A percentile compares a stretch with the other conserved stretches of the same genome.
phyloP scores from a whole-genome alignment of 116 monocot species.

The Trichopus zeylanicus region DNA sequence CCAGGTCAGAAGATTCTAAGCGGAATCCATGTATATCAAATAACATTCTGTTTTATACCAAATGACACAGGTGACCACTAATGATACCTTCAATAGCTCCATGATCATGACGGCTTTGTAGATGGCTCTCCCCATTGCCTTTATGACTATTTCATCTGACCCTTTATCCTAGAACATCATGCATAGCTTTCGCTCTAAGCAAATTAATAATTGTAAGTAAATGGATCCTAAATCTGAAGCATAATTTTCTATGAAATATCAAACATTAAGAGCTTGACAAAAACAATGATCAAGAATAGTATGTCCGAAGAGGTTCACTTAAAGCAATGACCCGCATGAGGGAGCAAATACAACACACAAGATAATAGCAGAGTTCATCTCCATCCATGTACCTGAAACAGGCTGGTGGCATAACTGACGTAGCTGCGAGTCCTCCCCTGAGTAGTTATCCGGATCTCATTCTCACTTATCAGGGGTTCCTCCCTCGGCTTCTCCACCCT shows the following conservation, averaged over 20 bases:
- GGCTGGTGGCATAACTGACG: slow-evolving; percentile 43
- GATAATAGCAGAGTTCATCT: no score
- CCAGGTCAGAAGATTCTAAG: not conserved
- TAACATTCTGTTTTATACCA: not conserved
- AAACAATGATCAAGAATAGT: no score
- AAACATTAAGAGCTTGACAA: no score
- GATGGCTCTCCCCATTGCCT: slow-evolving; percentile 97
- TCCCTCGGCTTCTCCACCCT: slow-evolving; percentile 53
- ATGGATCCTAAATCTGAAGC: no score
- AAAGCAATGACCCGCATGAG: no score
- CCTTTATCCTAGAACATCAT: slow-evolving; percentile 61
- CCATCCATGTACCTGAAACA: slow-evolving; percentile 41
- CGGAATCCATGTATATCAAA: not conserved
- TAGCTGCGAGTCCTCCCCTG: slow-evolving; percentile 52
- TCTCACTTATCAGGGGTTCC: slow-evolving; percentile 49
- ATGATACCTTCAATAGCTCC: slow-evolving; percentile 75
- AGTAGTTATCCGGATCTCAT: no score
- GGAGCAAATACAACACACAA: no score
- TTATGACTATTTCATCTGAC: slow-evolving; percentile 77
- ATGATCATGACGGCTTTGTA: slow-evolving; percentile 88
- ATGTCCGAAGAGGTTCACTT: no score
- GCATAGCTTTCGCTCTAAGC: no score
- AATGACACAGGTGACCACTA: no score
- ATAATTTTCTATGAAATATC: no score
- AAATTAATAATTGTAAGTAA: no score